Evolutionary conservation across 345 rosid genomes (phyloP).

Genomic region (Adansonia digitata): DNA sequence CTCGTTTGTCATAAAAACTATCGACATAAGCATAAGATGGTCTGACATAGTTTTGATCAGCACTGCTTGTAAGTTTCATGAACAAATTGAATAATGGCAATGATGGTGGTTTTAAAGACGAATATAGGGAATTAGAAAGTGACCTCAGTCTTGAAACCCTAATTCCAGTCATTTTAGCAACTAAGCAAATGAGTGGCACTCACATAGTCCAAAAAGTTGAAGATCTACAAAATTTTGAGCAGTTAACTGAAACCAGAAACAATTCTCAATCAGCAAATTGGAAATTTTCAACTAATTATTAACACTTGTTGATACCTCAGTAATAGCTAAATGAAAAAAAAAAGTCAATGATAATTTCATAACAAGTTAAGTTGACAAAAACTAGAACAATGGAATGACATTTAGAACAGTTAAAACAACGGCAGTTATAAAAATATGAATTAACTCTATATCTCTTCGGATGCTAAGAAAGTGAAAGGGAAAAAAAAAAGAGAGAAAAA

Average conservation of each 20-base stretch:
- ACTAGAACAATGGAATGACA: background rate
- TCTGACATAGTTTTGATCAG: constrained; percentile 18
- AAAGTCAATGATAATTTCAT: background rate
- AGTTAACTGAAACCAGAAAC: constrained; percentile 7
- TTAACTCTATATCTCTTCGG: background rate
- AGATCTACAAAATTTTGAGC: constrained; percentile 2
- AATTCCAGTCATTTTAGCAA: constrained; percentile 38
- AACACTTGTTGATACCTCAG: background rate
- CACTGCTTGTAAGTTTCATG: constrained; percentile 9
- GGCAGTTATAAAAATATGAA: background rate
- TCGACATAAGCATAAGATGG: constrained; percentile 15
- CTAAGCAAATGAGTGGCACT: background rate
- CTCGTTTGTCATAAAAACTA: constrained; percentile 11
- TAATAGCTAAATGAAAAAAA: background rate
- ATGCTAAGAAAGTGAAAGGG: background rate
- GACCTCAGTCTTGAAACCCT: constrained; percentile 38
- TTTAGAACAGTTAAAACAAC: background rate
- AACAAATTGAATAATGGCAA: constrained; percentile 15
- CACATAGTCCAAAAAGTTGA: background rate
- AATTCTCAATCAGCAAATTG: constrained; percentile 13
- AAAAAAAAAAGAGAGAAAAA: background rate
- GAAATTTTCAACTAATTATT: background rate
- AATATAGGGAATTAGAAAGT: constrained; percentile 11
- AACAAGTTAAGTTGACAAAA: background rate
- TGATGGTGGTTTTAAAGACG: background rate